Percentiles rank a stretch among this genome's conserved stretches.
Conservation (phyloP, 1,139 yeast genomes). For the Williopsis jadinii region DNA sequence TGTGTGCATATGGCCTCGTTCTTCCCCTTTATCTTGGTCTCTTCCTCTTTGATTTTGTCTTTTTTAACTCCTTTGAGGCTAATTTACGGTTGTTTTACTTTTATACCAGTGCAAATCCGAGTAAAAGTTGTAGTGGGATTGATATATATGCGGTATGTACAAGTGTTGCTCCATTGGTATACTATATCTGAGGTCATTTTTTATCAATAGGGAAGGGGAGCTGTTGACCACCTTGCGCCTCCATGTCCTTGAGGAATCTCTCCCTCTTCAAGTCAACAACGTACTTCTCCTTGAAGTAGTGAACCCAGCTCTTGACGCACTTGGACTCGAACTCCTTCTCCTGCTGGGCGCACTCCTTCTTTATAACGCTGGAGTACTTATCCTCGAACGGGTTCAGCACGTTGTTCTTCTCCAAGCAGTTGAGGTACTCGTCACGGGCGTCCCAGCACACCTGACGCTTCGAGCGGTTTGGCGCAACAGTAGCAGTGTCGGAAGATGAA, state of each 20-base stretch:
- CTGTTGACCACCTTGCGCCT: constrained; percentile 36
- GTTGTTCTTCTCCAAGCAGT: constrained; percentile 47
- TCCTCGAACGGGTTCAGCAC: constrained; percentile 44
- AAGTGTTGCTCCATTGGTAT: too few relatives aligned
- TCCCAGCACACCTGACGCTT: constrained; percentile 62
- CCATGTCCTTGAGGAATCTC: constrained; percentile 44
- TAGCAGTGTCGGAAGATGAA: constrained; percentile 21
- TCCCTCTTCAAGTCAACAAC: constrained; percentile 50
- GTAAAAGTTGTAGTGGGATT: too few relatives aligned
- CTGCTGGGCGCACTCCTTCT: constrained; percentile 36
- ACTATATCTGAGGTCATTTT: constrained; percentile 3
- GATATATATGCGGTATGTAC: neutral
- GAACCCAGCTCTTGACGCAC: constrained; percentile 64
- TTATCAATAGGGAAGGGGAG: constrained; percentile 21
- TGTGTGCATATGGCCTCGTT: too few relatives aligned
- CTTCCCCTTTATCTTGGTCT: too few relatives aligned
- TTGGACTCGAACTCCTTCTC: constrained; percentile 41
- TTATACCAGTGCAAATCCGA: too few relatives aligned
- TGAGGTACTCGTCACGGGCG: constrained; percentile 51
- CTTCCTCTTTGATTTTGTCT: too few relatives aligned
- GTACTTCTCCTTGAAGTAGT: constrained; percentile 62
- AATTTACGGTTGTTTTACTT: too few relatives aligned
- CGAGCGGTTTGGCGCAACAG: constrained; percentile 40
- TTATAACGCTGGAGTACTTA: constrained; percentile 24
- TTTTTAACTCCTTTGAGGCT: too few relatives aligned